These are phyloP conservation scores for Boletellus emodensis DNA, from an alignment of 768 basidiomycete genomes.

Conservation along the genomic window DNA sequence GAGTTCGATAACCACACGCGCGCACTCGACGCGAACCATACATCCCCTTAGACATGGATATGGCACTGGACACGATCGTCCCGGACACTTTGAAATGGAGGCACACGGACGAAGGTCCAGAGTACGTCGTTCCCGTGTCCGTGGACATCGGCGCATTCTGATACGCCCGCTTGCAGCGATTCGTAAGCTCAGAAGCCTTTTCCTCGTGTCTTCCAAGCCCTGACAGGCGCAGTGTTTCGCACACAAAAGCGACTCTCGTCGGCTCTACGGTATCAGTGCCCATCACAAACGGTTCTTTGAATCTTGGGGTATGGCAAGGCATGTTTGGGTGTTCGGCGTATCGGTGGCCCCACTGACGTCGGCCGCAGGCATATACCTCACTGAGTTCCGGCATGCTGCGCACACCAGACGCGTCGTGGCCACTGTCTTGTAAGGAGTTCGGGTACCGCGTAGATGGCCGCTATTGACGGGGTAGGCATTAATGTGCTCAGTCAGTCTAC, in stretches of 20 bases:
- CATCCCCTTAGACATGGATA: constrained; percentile 75
- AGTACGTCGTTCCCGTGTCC: constrained; percentile 43
- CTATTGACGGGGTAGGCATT: constrained; percentile 11
- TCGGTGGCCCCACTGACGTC: constrained; percentile 1
- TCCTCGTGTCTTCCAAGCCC: neutral
- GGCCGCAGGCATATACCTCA: constrained; percentile 71
- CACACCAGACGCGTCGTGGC: constrained; percentile 74
- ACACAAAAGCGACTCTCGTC: constrained; percentile 84
- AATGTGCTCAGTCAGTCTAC: neutral
- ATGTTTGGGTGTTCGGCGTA: constrained; percentile 8
- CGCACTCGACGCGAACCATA: constrained; percentile 29
- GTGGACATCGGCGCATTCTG: neutral
- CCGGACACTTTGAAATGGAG: constrained; percentile 79
- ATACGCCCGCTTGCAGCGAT: constrained; percentile 45
- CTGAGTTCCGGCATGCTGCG: constrained; percentile 71
- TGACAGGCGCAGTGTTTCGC: constrained; percentile 60
- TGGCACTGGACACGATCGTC: constrained; percentile 86
- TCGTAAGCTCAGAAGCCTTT: constrained; percentile 47
- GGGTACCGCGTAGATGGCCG: neutral
- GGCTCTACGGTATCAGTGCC: constrained; percentile 82
- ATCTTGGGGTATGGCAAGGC: constrained; percentile 94
- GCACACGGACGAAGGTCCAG: constrained; percentile 90
- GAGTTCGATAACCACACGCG: constrained; percentile 3
- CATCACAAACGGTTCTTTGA: constrained; percentile 72
- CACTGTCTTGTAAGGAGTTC: constrained; percentile 64